Base-by-base conservation (phyloP, 2,329 filamentous ascomycete genomes). In the Claviceps citrina region DNA sequence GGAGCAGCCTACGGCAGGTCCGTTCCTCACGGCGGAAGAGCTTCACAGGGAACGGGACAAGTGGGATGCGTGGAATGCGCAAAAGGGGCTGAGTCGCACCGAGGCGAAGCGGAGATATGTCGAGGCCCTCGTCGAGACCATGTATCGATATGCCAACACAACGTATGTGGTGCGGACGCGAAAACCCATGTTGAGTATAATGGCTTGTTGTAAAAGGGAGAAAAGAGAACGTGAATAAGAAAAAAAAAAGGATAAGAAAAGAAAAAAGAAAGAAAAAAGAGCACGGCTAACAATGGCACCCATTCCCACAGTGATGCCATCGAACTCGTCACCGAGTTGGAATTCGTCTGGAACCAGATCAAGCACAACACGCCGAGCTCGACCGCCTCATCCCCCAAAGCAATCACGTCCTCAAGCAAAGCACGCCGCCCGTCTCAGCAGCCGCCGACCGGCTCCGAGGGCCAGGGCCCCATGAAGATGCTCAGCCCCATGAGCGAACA, bases 311-410 rank as follows among this genome's bases (percentile, higher is more conserved):
- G 74, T 36, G 86, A 94, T 56, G 85, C 85, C 7, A 73, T 80
- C 44, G 87, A 93, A 60, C 70, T 98, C 30, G 87, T 96, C 28
- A 71, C 78, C 8, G 91, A 98, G 60, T 74, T 98, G n/a, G 91
- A 98, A 62, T 98, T 96, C 53, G 89, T 98, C 30, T 98, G 91
- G 91, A 86, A 95, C 51, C 91, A 96, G 59, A 89, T 98, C 51
- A 93, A 91, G 60, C 81, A 81, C 50, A 95, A 89, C 52, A 75
- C 76, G 9, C 76, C 80, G 4, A 75, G 73, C 15, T 77, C 79
- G 28, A 64, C 77, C 30, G 57, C 71, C 31, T 69, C 71, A 9
- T 74, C 70, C 2, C 68, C 71, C n/a, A 66, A 69, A 47, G 62
- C 63, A 20, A 59, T 56, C 40, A 58, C 55, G 40, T 50, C 49